Evolutionary conservation across 352 stramenopile genomes (phyloP).

Genomic region (Globisporangium recalcitrans): DNA sequence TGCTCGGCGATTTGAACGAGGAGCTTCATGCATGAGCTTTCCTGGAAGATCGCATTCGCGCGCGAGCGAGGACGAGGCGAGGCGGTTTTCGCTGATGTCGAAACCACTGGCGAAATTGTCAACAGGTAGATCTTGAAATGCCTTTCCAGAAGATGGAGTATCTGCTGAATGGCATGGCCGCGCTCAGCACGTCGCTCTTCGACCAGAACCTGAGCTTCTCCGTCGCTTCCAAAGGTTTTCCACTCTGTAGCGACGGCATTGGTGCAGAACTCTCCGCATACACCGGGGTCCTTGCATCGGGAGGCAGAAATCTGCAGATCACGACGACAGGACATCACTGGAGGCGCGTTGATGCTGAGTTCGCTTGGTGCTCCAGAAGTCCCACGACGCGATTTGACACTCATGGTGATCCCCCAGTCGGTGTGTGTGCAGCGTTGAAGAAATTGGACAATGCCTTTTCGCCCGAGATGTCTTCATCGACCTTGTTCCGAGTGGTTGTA

Average conservation of each 20-base stretch:
- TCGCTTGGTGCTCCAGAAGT: not conserved
- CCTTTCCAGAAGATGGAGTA: constrained; percentile 4
- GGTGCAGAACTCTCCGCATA: constrained; percentile 10
- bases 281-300: not conserved
- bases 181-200: constrained; percentile 2
- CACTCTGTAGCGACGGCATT: constrained; percentile 2
- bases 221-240: constrained; percentile 5
- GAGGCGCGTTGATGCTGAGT: not conserved
- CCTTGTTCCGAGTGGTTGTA: constrained; percentile 6
- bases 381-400: not conserved
- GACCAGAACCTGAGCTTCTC: not conserved
- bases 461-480: not conserved
- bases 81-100: not conserved
- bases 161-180: constrained; percentile 4
- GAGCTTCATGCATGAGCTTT: constrained; percentile 16
- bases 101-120: not conserved
- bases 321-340: constrained; percentile 4
- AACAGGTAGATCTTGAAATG: constrained; percentile 11
- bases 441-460: constrained; percentile 9
- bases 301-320: constrained; percentile 8
- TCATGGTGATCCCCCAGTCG: not conserved
- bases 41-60: constrained; percentile 3
- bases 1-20: constrained; percentile 21
- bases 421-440: not conserved
- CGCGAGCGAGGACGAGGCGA: not conserved